Conservation (phyloP, 768 basidiomycete species). For the Filobasidium floriforme region DNA sequence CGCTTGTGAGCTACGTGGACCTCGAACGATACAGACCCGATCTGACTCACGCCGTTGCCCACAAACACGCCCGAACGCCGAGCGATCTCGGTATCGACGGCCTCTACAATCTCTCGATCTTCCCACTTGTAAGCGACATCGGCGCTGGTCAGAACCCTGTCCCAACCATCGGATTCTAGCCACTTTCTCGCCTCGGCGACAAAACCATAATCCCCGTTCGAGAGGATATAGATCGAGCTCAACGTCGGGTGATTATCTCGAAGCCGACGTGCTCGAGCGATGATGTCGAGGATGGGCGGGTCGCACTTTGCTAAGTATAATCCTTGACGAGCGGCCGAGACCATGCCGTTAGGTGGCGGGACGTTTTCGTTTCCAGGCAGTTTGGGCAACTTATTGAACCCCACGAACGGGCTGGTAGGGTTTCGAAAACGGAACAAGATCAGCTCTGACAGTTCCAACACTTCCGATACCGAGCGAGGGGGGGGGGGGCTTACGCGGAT, state of each 20-base stretch:
- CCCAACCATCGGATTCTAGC: slow-evolving; percentile 42
- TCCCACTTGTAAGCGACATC: slow-evolving; percentile 34
- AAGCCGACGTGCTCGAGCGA: slow-evolving; percentile 40
- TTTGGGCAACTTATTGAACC: slow-evolving; percentile 39
- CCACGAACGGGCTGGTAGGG: slow-evolving; percentile 36
- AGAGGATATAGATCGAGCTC: slow-evolving; percentile 38
- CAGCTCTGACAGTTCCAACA: background rate
- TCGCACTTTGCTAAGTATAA: slow-evolving; percentile 42
- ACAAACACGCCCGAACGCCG: slow-evolving; percentile 42
- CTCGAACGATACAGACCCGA: background rate
- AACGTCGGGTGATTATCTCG: slow-evolving; percentile 41
- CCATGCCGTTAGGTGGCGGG: slow-evolving; percentile 34
- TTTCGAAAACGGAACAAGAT: background rate
- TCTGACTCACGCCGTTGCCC: slow-evolving; percentile 41
- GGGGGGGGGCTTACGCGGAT: slow-evolving; percentile 28
- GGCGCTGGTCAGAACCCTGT: slow-evolving; percentile 32
- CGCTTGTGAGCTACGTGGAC: background rate
- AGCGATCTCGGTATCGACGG: slow-evolving; percentile 43
- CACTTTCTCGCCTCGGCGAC: slow-evolving; percentile 37
- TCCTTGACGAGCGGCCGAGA: slow-evolving; percentile 35
- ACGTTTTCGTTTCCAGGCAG: slow-evolving; percentile 44
- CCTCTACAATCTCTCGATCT: slow-evolving; percentile 38
- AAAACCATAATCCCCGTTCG: slow-evolving; percentile 35
- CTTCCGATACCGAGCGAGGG: background rate
- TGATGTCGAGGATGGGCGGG: slow-evolving; percentile 39